phyloP scores from a whole-genome alignment of 2,329 filamentous ascomycete species.

The Canariomyces notabilis region DNA sequence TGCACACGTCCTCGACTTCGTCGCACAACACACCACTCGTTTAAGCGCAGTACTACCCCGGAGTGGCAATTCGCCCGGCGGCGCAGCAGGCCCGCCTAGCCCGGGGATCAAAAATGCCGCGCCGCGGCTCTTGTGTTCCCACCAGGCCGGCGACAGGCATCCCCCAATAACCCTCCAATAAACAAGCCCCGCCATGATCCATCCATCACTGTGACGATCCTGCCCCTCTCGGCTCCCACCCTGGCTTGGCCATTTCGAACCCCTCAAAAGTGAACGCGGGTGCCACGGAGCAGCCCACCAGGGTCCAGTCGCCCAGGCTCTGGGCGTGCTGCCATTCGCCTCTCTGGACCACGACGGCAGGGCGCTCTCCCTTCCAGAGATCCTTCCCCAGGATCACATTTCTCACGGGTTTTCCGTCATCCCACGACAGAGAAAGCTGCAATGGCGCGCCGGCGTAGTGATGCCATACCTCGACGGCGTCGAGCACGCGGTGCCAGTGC shows the following conservation, averaged over 20 bases:
- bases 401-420: constrained; percentile 37
- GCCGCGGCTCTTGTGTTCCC: too few species aligned
- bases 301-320: constrained; percentile 42
- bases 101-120: too few species aligned
- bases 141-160: too few species aligned
- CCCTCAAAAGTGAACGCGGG: constrained; percentile 27
- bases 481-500: constrained; percentile 44
- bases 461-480: constrained; percentile 48
- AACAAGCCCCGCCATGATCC: too few species aligned
- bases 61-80: too few species aligned
- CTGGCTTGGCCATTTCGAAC: constrained; percentile 30
- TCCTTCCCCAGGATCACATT: constrained; percentile 37
- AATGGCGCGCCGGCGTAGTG: constrained; percentile 48
- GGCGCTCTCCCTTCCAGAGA: constrained; percentile 36
- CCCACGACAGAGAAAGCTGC: constrained; percentile 37
- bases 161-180: too few species aligned
- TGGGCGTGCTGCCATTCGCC: constrained; percentile 42
- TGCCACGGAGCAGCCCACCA: constrained; percentile 33
- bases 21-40: too few species aligned
- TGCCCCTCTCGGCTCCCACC: constrained; percentile 29
- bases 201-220: too few species aligned
- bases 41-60: too few species aligned
- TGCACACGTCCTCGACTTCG: too few species aligned
- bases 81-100: too few species aligned
- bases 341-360: constrained; percentile 39